These are phyloP conservation scores for Aspergillus hortae DNA, from an alignment of 2,329 filamentous ascomycete species.

Conservation along the genomic window DNA sequence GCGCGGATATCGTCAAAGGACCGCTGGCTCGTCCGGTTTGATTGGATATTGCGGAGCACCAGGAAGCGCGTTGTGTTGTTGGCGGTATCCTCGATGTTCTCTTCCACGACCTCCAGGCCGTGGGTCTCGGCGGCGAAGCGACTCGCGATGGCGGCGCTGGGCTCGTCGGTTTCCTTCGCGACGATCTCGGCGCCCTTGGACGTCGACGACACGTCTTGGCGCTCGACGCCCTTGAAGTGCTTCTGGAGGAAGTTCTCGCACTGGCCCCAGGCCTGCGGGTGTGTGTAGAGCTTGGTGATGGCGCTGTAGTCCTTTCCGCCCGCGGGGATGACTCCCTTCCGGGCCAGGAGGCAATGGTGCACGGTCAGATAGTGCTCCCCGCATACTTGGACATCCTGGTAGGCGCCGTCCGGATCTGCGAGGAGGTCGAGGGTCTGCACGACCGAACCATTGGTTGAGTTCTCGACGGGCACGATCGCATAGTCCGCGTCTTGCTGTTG, in stretches of 20 bases:
- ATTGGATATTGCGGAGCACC: slow-evolving; percentile 36
- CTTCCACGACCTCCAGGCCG: slow-evolving; percentile 63
- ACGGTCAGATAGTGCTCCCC: slow-evolving; percentile 84
- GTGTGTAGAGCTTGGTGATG: slow-evolving; percentile 78
- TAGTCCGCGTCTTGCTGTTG: slow-evolving; percentile 62
- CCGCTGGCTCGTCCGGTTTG: slow-evolving; percentile 21
- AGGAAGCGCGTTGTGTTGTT: slow-evolving; percentile 49
- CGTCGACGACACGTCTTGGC: slow-evolving; percentile 80
- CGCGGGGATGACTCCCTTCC: slow-evolving; percentile 21
- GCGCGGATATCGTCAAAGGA: slow-evolving; percentile 15
- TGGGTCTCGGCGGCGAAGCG: slow-evolving; percentile 67
- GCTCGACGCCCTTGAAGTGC: slow-evolving; percentile 70
- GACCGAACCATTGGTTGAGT: slow-evolving; percentile 91
- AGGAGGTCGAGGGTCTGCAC: slow-evolving; percentile 86
- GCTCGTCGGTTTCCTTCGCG: slow-evolving; percentile 54
- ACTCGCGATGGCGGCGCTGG: slow-evolving; percentile 74
- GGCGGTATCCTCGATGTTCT: slow-evolving; percentile 46
- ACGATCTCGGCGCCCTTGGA: slow-evolving; percentile 78
- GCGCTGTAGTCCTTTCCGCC: slow-evolving; percentile 46
- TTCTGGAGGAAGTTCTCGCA: slow-evolving; percentile 71
- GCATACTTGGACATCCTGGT: slow-evolving; percentile 69
- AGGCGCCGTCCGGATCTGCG: slow-evolving; percentile 65
- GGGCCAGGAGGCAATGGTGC: slow-evolving; percentile 76
- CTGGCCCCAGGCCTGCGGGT: slow-evolving; percentile 94
- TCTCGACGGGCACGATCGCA: slow-evolving; percentile 92